These are phyloP conservation scores for Nannochloris sp. DNA, from an alignment of 139 green algal genomes.

Conservation along the genomic window DNA sequence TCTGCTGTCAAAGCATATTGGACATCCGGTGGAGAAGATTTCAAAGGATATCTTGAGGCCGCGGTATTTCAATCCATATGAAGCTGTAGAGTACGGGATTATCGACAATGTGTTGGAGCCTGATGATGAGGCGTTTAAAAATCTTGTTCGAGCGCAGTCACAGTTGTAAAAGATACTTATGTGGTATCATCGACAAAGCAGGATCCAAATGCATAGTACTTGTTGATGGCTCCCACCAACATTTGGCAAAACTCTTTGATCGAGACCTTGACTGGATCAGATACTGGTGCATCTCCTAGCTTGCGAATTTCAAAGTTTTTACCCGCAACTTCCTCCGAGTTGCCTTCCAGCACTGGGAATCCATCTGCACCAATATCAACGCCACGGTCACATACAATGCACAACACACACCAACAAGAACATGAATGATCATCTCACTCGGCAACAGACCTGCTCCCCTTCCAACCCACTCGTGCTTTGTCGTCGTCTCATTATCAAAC, in stretches of 20 bases:
- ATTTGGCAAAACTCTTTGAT: constrained; percentile 61
- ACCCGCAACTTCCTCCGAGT: constrained; percentile 46
- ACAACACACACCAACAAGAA: neutral
- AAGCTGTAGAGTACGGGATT: constrained; percentile 83
- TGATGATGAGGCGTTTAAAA: constrained; percentile 22
- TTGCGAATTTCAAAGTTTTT: constrained; percentile 68
- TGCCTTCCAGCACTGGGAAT: constrained; percentile 66
- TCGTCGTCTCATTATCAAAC: constrained; percentile 53
- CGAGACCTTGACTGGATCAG: constrained; percentile 43
- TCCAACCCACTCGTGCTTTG: constrained; percentile 70
- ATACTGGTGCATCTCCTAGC: constrained; percentile 39
- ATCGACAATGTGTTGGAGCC: constrained; percentile 80
- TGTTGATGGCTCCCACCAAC: constrained; percentile 63
- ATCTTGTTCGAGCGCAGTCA: constrained; percentile 17
- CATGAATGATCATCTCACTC: constrained; percentile 1
- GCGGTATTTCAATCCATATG: constrained; percentile 85
- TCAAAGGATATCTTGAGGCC: constrained; percentile 75
- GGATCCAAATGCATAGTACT: constrained; percentile 78
- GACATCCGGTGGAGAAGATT: constrained; percentile 71
- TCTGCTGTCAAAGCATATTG: constrained; percentile 67
- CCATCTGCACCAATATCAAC: constrained; percentile 31
- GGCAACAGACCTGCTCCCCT: constrained; percentile 37
- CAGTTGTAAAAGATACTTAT: constrained; percentile 11
- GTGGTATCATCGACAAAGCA: constrained; percentile 68
- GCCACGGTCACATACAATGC: neutral